phyloP scores from a whole-genome alignment of 371 early-diverging fungal genomes.

The Zopfochytrium polystomum region DNA sequence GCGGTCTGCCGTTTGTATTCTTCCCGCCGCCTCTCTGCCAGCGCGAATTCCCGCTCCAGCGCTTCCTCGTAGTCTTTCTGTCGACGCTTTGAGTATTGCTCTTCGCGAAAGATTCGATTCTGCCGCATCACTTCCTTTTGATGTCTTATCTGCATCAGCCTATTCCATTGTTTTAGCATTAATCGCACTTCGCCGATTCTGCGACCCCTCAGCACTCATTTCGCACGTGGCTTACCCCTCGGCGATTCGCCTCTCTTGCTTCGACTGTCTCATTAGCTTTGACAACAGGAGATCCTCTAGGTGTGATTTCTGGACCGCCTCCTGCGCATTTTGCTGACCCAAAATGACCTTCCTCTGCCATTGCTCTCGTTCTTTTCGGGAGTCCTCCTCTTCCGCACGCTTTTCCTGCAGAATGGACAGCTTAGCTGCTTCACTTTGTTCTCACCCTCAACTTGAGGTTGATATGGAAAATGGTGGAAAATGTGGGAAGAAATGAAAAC shows the following conservation, averaged over 20 bases:
- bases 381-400: constrained; percentile 44
- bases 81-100: constrained; percentile 51
- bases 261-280: constrained; percentile 50
- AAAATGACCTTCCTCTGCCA: constrained; percentile 42
- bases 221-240: constrained; percentile 39
- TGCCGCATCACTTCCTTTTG: constrained; percentile 53
- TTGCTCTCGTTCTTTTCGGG: constrained; percentile 47
- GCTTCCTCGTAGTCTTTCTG: constrained; percentile 52
- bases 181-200: no score
- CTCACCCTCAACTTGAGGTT: no score
- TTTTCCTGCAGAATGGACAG: constrained; percentile 25
- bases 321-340: constrained; percentile 41
- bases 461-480: no score
- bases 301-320: constrained; percentile 37
- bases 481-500: no score
- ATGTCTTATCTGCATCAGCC: constrained; percentile 48
- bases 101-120: constrained; percentile 47
- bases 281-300: constrained; percentile 42
- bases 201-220: not conserved
- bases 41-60: constrained; percentile 38
- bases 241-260: constrained; percentile 55
- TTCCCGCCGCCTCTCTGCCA: constrained; percentile 31
- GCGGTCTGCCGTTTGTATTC: constrained; percentile 40
- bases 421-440: no score
- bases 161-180: constrained; percentile 18